Conservation (phyloP, 2,329 filamentous ascomycete genomes). For the Paecilomyces dactylethromorphus region DNA sequence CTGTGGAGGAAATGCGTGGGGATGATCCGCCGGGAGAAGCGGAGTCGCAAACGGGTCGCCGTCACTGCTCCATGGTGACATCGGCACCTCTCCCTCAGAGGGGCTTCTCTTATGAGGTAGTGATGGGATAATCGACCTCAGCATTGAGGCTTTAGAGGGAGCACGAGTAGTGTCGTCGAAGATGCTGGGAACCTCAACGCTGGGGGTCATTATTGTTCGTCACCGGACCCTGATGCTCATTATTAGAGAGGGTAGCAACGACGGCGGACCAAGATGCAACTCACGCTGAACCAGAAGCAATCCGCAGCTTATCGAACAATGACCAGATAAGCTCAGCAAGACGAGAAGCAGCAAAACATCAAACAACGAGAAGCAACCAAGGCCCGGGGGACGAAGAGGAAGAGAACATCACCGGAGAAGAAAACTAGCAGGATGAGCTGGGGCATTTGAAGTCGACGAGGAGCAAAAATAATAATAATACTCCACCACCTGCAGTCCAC, state of each 20-base stretch:
- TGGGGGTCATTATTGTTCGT: constrained; percentile 28
- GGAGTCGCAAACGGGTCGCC: constrained; percentile 27
- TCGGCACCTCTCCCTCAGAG: constrained; percentile 29
- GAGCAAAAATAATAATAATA: not conserved
- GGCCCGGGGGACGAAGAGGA: not conserved
- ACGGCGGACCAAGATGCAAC: not conserved
- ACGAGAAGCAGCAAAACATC: not conserved
- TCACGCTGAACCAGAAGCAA: not conserved
- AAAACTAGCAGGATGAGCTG: not conserved
- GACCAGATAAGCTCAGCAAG: not conserved
- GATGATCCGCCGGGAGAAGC: constrained; percentile 46
- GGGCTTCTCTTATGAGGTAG: constrained; percentile 41
- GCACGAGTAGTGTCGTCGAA: constrained; percentile 31
- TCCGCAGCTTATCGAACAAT: not conserved
- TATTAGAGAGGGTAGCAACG: not conserved
- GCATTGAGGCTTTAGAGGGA: constrained; percentile 36
- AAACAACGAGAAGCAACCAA: not conserved
- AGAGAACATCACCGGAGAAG: not conserved
- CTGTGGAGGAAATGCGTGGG: constrained; percentile 31
- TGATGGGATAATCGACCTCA: constrained; percentile 49
- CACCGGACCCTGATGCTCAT: constrained; percentile 11
- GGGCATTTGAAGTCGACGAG: not conserved
- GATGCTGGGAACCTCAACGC: constrained; percentile 22
- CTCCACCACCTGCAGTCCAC: not conserved
- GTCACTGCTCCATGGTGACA: constrained; percentile 7